These are phyloP conservation scores for Colletotrichum gigasporum DNA, from an alignment of 2,329 filamentous ascomycete species.

Conservation along the genomic window DNA sequence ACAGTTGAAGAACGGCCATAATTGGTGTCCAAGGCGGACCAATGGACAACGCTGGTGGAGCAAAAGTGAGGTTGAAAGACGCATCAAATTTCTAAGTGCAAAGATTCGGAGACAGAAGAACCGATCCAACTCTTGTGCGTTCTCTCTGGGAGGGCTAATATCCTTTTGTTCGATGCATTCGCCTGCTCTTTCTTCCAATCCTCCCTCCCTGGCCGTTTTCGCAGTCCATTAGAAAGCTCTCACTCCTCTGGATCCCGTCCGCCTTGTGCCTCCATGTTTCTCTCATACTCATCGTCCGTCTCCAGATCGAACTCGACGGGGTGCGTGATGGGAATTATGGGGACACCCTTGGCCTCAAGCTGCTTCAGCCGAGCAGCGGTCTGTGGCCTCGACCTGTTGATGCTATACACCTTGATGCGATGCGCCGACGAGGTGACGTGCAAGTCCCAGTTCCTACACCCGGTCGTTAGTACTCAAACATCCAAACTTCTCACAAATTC, in stretches of 20 bases:
- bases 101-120: too few relatives aligned
- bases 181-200: neutral
- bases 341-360: slow-evolving; percentile 57
- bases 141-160: too few relatives aligned
- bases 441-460: slow-evolving; percentile 71
- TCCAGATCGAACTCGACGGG: slow-evolving; percentile 59
- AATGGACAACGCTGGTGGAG: too few relatives aligned
- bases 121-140: too few relatives aligned
- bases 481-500: too few relatives aligned
- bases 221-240: neutral
- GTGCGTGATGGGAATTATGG: slow-evolving; percentile 63
- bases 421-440: slow-evolving; percentile 73
- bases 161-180: neutral
- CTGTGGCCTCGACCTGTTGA: slow-evolving; percentile 60
- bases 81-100: too few relatives aligned
- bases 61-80: too few relatives aligned
- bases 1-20: too few relatives aligned
- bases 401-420: slow-evolving; percentile 69
- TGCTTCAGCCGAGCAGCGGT: slow-evolving; percentile 61
- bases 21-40: too few relatives aligned
- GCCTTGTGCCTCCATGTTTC: slow-evolving; percentile 19
- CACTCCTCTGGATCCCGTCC: slow-evolving; percentile 7
- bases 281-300: slow-evolving; percentile 57
- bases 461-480: slow-evolving; percentile 33
- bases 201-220: too few relatives aligned